Evolutionary conservation across 2,329 filamentous ascomycete species (phyloP).

Genomic region (Colletotrichum caudatum): DNA sequence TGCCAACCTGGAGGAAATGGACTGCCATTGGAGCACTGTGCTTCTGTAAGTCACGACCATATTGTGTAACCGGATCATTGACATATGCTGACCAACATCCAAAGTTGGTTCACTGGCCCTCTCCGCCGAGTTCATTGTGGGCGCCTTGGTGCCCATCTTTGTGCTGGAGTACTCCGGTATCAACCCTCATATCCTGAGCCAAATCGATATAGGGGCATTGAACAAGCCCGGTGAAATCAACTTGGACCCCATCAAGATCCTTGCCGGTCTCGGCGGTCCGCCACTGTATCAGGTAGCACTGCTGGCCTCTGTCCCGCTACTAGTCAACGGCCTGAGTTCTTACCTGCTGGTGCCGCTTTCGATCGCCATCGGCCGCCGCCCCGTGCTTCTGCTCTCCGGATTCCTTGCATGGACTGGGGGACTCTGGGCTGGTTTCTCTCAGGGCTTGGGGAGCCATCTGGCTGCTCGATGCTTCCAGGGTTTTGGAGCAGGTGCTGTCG

Average conservation of each 20-base stretch:
- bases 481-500: slow-evolving; percentile 52
- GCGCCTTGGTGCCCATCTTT: slow-evolving; percentile 50
- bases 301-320: slow-evolving; percentile 51
- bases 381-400: slow-evolving; percentile 51
- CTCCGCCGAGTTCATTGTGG: slow-evolving; percentile 46
- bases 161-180: slow-evolving; percentile 52
- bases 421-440: slow-evolving; percentile 52
- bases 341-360: slow-evolving; percentile 55
- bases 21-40: slow-evolving; percentile 47
- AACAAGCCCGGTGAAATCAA: slow-evolving; percentile 38
- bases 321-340: slow-evolving; percentile 52
- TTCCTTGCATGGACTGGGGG: slow-evolving; percentile 52
- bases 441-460: slow-evolving; percentile 48
- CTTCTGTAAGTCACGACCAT: slow-evolving; percentile 46
- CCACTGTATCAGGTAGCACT: slow-evolving; percentile 49
- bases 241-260: slow-evolving; percentile 48
- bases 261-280: slow-evolving; percentile 47
- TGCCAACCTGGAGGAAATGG: slow-evolving; percentile 50
- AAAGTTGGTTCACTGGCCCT: slow-evolving; percentile 41
- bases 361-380: slow-evolving; percentile 52
- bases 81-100: not conserved
- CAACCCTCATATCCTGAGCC: slow-evolving; percentile 47
- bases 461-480: slow-evolving; percentile 52
- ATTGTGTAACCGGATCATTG: fast-evolving
- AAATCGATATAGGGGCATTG: slow-evolving; percentile 43